Percentiles rank a stretch among this genome's conserved stretches.
These are phyloP conservation scores for Talaromyces liani DNA, from an alignment of 495 filamentous ascomycete genomes.

Conservation along the genomic window DNA sequence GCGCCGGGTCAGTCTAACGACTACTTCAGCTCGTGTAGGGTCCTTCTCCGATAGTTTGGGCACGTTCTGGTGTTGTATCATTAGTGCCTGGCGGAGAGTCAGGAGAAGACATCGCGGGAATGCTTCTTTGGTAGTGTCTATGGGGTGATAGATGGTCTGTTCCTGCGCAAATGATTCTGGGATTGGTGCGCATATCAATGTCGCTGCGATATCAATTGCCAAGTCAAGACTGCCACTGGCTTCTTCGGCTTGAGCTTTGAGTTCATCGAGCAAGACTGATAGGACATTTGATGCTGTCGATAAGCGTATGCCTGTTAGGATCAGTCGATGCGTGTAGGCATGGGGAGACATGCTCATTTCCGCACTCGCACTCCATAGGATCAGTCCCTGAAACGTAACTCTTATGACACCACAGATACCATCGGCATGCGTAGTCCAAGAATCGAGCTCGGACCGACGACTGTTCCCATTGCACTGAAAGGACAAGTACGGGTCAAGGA, in stretches of 20 bases:
- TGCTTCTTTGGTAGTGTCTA: slow-evolving; percentile 32
- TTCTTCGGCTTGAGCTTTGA: slow-evolving; percentile 46
- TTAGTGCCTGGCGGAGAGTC: slow-evolving; percentile 66
- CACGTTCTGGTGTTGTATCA: slow-evolving; percentile 53
- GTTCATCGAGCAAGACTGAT: slow-evolving; percentile 57
- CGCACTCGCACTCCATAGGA: slow-evolving; percentile 63
- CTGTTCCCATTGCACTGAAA: slow-evolving; percentile 58
- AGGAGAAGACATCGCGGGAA: slow-evolving; percentile 34
- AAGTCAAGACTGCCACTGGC: slow-evolving; percentile 45
- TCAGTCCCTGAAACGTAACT: slow-evolving; percentile 57
- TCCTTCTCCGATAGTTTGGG: slow-evolving; percentile 55
- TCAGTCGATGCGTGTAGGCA: slow-evolving; percentile 71
- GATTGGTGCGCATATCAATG: slow-evolving; percentile 67
- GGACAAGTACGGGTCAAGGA: slow-evolving; percentile 60
- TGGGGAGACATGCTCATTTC: slow-evolving; percentile 60
- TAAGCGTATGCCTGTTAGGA: slow-evolving; percentile 58
- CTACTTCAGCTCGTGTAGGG: slow-evolving; percentile 52
- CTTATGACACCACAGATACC: slow-evolving; percentile 57
- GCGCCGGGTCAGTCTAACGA: slow-evolving; percentile 68
- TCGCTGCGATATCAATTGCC: slow-evolving; percentile 65
- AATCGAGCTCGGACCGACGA: slow-evolving; percentile 65
- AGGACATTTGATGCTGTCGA: slow-evolving; percentile 62
- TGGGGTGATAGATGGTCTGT: slow-evolving; percentile 32
- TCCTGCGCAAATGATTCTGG: slow-evolving; percentile 39
- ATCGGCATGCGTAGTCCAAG: slow-evolving; percentile 59